Base-by-base conservation (phyloP, 2,329 filamentous ascomycete genomes). In the Nannizziopsis arthrosporioides region DNA sequence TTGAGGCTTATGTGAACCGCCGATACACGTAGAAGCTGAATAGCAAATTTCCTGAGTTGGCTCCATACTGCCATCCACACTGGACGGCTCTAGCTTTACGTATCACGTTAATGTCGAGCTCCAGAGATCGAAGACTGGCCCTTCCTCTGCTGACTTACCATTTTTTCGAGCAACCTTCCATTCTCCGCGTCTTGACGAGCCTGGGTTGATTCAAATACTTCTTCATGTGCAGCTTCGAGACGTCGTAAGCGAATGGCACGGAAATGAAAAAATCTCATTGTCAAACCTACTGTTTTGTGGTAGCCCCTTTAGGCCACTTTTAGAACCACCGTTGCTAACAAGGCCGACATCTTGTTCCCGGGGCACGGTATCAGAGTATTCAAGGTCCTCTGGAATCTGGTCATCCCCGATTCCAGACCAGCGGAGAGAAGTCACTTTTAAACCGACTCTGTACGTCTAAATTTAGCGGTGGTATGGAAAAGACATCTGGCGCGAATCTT, bases 341-440 rank as follows among this genome's bases (percentile, higher is more conserved):
- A 61, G 53, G 10, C 59, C 62, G 38, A 65, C 56, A 38, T 63
- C 61, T 2, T 54, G 48, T 27, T 51, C 51, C 34, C 61, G 56
- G 3, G 47, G 39, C 22, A 57, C 53, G 8, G 44, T 45, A 36
- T 63, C 59, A 5, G 43, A 57, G 41, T 63, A 64, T 41, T 61
- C 55, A 32, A 67, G 57, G n/a, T 61, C 48, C 6, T 51, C 45
- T 37, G 62, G 61, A 41, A 64, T 56, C 44, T 56, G 54, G 50
- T 63, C 58, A 35, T 57, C 55, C 36, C 47, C 57, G 12, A 55
- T 53, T 4, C 49, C 48, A 5, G 59, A 55, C 58, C 59, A 63
- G 51, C 61, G 63, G 22, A 65, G 47, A 51, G 60, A 61, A 47
- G 61, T 59, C 4, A 68, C 59, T 42, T 59, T 63, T 11, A 65